Base-by-base conservation (phyloP, 441 rosid species). In the Adansonia madagascariensis region DNA sequence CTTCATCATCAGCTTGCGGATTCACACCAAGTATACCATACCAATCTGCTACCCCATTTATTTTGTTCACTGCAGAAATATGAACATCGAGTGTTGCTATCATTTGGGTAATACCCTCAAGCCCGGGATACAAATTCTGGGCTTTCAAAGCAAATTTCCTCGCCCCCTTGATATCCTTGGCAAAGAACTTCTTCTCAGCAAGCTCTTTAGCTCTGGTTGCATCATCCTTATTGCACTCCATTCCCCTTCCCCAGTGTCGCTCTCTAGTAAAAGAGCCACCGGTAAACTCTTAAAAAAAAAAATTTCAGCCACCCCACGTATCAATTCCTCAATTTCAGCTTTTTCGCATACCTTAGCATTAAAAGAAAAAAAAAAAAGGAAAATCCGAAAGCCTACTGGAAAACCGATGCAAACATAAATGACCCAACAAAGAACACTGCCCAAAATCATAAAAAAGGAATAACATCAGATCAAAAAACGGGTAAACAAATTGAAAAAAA, bases 211-310 rank as follows among this genome's bases (percentile, higher is more conserved):
- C 94, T 80, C 92, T 86, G 20, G 63, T 80, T 14, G 91, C 94
- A 79, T 91, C 94, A 71, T 91, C 92, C 76, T 84, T 88, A 80
- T 91, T 89, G 84, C 92, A 89, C 71, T 89, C 94, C 92, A 89
- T 91, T 61, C 72, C 73, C 64, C 71, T 47, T 46, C 7, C 76
- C 74, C 65, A 49, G 56, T 50, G 35, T 71, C 8, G n/a, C 59
- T 57, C 18, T 56, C 41, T 10, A 49, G 27, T 71, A 73, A 71
- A 9, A 41, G 59, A 56, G 73, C 73, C 20, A 2, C 27, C 0
- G 44, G 31, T 8, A 12, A 46, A 59, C n/a, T 17, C 47, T 55
- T 77, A n/a, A n/a, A n/a, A n/a, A n/a, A 80, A 47, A 68, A 46
- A 41, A 27, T 59, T 57, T 27, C 74, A 55, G 55, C 41, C 17